phyloP scores from a whole-genome alignment of 2,329 filamentous ascomycete species.

The Cladophialophora psammophila region DNA sequence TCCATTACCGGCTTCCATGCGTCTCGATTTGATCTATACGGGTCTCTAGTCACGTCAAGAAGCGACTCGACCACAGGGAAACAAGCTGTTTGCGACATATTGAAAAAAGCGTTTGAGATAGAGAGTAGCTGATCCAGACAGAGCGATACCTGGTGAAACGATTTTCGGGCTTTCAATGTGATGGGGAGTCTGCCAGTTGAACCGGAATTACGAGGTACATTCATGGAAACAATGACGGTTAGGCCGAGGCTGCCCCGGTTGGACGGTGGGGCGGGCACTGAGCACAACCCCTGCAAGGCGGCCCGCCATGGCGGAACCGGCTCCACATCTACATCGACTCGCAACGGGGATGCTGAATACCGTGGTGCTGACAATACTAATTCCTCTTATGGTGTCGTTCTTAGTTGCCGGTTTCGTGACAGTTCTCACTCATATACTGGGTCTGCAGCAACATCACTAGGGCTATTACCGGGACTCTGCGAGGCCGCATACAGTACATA shows the following conservation, averaged over 20 bases:
- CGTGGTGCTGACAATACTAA: neutral
- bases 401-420: neutral
- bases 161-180: neutral
- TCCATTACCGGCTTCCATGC: slow-evolving; percentile 46
- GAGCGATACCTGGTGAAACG: neutral
- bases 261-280: neutral
- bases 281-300: neutral
- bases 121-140: neutral
- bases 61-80: slow-evolving; percentile 21
- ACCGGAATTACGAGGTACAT: neutral
- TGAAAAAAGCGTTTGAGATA: neutral
- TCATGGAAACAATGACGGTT: neutral
- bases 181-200: neutral
- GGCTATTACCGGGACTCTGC: neutral
- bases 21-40: slow-evolving; percentile 38
- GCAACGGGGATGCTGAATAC: neutral
- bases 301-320: slow-evolving; percentile 3
- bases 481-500: neutral
- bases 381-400: neutral
- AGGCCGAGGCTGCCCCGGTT: slow-evolving; percentile 17
- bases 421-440: neutral
- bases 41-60: slow-evolving; percentile 38
- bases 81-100: slow-evolving; percentile 16
- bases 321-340: neutral
- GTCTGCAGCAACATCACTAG: slow-evolving; percentile 2